These are phyloP conservation scores for Penicillium fimorum DNA, from an alignment of 495 filamentous ascomycete genomes.

Conservation along the genomic window DNA sequence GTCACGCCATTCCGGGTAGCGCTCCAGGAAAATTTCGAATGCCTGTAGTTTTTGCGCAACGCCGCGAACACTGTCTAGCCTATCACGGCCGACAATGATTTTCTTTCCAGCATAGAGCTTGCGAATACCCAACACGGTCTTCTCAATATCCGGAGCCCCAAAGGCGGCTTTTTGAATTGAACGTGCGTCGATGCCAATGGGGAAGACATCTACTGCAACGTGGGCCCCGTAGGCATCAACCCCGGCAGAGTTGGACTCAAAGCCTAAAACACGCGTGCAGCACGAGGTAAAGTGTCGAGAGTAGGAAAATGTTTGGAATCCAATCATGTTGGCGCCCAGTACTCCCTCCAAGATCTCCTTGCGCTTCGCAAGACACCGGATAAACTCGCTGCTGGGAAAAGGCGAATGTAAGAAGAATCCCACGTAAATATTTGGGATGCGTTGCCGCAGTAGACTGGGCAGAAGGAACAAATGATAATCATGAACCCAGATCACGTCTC, in stretches of 20 bases:
- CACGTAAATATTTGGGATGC: constrained; percentile 79
- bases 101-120: constrained; percentile 77
- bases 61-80: constrained; percentile 83
- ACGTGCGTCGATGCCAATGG: constrained; percentile 82
- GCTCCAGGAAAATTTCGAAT: constrained; percentile 84
- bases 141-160: constrained; percentile 60
- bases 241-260: constrained; percentile 74
- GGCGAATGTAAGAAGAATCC: constrained; percentile 90
- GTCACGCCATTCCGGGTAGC: constrained; percentile 82
- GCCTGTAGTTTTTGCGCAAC: constrained; percentile 91
- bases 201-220: constrained; percentile 84
- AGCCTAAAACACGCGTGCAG: constrained; percentile 82
- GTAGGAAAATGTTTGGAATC: constrained; percentile 91
- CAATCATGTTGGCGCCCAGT: constrained; percentile 84
- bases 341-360: constrained; percentile 88
- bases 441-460: constrained; percentile 78
- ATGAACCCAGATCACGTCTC: constrained; percentile 87
- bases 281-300: constrained; percentile 89
- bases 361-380: constrained; percentile 77
- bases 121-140: constrained; percentile 63
- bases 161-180: constrained; percentile 71
- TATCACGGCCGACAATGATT: constrained; percentile 92
- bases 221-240: constrained; percentile 86
- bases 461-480: constrained; percentile 89
- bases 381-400: constrained; percentile 91